Conservation (phyloP, 352 stramenopile genomes). For the Thalassiosira mediterranea region DNA sequence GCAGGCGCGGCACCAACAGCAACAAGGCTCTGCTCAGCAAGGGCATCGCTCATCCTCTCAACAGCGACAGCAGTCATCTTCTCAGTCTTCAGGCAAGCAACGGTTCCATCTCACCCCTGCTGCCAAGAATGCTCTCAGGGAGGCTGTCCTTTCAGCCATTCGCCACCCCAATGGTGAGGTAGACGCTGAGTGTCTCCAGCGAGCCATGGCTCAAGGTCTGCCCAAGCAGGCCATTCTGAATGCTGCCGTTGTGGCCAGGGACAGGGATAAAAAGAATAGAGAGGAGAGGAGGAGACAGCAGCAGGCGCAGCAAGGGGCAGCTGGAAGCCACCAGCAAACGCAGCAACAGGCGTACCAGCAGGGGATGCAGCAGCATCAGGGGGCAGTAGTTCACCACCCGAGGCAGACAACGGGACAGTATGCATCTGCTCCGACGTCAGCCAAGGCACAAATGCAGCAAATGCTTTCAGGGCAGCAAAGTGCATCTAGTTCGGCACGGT, state of each 20-base stretch:
- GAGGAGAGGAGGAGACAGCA: conserved; percentile 39
- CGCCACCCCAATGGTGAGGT: conserved; percentile 66
- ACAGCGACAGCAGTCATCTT: background rate
- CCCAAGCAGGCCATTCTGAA: conserved; percentile 80
- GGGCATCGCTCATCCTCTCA: conserved; percentile 7
- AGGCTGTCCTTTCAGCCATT: conserved; percentile 80
- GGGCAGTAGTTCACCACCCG: conserved; percentile 9
- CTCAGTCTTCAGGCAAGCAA: background rate
- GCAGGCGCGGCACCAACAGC: conserved; percentile 4
- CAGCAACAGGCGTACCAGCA: conserved; percentile 1
- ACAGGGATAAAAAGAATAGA: conserved; percentile 69
- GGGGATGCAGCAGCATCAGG: conserved; percentile 14
- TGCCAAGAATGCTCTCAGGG: conserved; percentile 69
- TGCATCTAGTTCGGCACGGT: too few species aligned
- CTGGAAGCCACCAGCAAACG: background rate
- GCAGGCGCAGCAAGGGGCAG: conserved; percentile 1
- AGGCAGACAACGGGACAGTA: conserved; percentile 6
- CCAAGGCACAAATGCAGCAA: conserved; percentile 24
- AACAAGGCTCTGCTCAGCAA: conserved; percentile 12
- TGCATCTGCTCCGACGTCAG: background rate
- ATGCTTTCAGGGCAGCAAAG: conserved; percentile 9
- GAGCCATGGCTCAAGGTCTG: conserved; percentile 68
- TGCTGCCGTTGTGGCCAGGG: conserved; percentile 68
- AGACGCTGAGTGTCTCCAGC: conserved; percentile 63
- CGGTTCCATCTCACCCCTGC: conserved; percentile 65